phyloP scores from a whole-genome alignment of 1,284 basidiomycete species.

The Phaffia rhodozyma region DNA sequence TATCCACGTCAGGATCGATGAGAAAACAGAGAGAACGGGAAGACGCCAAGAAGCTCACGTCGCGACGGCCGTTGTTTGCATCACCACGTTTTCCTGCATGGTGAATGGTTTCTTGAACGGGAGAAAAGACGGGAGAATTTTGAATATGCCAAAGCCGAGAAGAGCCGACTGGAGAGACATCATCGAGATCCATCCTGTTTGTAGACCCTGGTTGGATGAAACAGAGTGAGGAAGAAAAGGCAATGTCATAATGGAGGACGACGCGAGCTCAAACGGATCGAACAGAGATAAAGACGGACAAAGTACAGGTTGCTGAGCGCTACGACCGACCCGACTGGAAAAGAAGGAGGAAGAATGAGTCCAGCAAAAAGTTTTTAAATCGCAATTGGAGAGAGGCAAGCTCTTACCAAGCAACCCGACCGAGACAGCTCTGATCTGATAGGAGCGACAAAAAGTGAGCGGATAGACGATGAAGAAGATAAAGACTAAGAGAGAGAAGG shows the following conservation, averaged over 20 bases:
- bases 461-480: neutral
- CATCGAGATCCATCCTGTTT: conserved; percentile 41
- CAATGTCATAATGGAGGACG: neutral
- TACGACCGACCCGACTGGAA: conserved; percentile 17
- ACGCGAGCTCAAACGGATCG: too few species aligned
- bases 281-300: neutral
- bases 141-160: conserved; percentile 76
- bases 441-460: too few species aligned
- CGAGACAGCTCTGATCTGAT: conserved; percentile 28
- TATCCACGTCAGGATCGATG: neutral
- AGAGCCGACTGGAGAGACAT: conserved; percentile 91
- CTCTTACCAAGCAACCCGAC: conserved; percentile 30
- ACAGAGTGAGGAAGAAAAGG: neutral
- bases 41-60: conserved; percentile 35
- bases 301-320: conserved; percentile 38
- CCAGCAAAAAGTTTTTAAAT: neutral
- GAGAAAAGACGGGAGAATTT: conserved; percentile 38
- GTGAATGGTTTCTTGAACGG: conserved; percentile 43
- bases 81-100: conserved; percentile 79
- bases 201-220: conserved; percentile 25
- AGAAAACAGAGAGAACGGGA: conserved; percentile 44
- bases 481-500: neutral
- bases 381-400: neutral
- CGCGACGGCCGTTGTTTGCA: conserved; percentile 91
- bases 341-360: neutral